These are phyloP conservation scores for Ceratocystis eucalypticola DNA, from an alignment of 2,329 filamentous ascomycete species.

Conservation along the genomic window DNA sequence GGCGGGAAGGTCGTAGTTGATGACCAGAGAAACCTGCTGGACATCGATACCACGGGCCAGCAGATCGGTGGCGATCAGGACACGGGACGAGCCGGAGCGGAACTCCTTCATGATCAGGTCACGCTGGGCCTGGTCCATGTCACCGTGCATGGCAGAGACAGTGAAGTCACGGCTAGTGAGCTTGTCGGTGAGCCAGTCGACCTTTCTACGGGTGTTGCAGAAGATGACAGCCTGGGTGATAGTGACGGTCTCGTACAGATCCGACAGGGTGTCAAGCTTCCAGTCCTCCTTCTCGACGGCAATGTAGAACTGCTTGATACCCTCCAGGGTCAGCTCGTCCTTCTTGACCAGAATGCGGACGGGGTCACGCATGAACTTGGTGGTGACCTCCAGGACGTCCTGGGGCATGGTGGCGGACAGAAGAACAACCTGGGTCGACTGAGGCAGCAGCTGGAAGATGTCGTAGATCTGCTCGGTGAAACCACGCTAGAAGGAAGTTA, in stretches of 20 bases:
- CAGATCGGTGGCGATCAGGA: constrained; percentile 94
- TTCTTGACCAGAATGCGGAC: constrained; percentile 99
- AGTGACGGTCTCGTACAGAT: constrained; percentile 98
- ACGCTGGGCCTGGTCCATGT: constrained; percentile 97
- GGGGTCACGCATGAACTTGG: constrained; percentile 99
- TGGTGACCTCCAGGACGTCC: constrained; percentile 97
- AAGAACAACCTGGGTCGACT: constrained; percentile 95
- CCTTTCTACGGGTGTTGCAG: constrained; percentile 99
- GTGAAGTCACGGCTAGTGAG: constrained; percentile 97
- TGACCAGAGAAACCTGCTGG: constrained; percentile 97
- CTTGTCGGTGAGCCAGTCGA: constrained; percentile 99
- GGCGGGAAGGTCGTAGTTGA: constrained; percentile 98
- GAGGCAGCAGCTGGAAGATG: constrained; percentile 97
- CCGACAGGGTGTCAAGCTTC: constrained; percentile 98
- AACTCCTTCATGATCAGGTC: constrained; percentile 99
- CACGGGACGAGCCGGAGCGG: constrained; percentile 95
- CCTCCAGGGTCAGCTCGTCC: constrained; percentile 97
- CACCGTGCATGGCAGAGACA: constrained; percentile 98
- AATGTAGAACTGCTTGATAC: constrained; percentile 99
- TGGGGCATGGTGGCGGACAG: constrained; percentile 97
- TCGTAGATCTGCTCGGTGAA: constrained; percentile 99
- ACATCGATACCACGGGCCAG: constrained; percentile 99
- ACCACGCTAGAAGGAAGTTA: constrained; percentile 53
- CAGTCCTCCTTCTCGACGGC: constrained; percentile 99
- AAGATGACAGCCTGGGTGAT: constrained; percentile 99